Conservation (phyloP, 164 flowering plant species). For the Vitis amurensis region DNA sequence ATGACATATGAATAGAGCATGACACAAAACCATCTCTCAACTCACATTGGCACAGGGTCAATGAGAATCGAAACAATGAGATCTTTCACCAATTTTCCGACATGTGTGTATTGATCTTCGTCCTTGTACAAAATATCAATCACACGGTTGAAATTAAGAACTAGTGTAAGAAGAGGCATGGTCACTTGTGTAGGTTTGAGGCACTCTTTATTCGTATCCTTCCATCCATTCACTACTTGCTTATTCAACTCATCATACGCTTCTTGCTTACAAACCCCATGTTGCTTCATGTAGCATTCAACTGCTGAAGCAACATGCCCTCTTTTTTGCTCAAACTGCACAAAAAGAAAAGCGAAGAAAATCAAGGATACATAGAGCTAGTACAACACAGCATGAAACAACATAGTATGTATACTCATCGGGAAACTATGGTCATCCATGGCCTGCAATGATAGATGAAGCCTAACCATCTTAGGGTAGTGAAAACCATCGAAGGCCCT, state of each 20-base stretch:
- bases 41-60: no score
- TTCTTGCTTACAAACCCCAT: conserved; percentile 10
- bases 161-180: not conserved
- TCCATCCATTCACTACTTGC: not conserved
- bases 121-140: not conserved
- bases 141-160: not conserved
- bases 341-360: not conserved
- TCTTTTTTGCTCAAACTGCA: conserved; percentile 20
- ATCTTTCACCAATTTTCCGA: no score
- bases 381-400: no score
- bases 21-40: no score
- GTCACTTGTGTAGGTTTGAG: not conserved
- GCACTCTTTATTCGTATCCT: not conserved
- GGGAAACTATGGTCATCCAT: no score
- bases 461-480: no score
- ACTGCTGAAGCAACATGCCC: conserved; percentile 18
- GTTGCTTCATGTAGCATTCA: conserved; percentile 23
- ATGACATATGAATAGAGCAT: no score
- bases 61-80: no score
- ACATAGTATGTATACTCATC: no score
- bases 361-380: not conserved
- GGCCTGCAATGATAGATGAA: no score
- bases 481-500: no score
- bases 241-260: not conserved
- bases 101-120: no score